phyloP scores from a whole-genome alignment of 805 yeast genomes.

The Candida sphagnicola region DNA sequence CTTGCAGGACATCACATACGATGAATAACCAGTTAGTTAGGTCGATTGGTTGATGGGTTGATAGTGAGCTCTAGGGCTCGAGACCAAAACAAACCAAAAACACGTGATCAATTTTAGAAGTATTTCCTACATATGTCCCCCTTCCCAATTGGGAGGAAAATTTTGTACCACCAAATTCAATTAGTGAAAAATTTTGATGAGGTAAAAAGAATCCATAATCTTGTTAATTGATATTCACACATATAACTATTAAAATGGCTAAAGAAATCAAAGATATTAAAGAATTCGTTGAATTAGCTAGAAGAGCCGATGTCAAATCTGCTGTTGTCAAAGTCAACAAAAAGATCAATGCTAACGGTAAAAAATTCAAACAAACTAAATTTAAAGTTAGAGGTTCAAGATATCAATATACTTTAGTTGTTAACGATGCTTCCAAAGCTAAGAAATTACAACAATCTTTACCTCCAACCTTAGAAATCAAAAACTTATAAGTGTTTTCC shows the following conservation, averaged over 20 bases:
- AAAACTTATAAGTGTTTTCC: constrained; percentile 35
- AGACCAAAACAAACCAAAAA: not conserved
- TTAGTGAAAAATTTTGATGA: not conserved
- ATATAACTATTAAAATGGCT: constrained; percentile 8
- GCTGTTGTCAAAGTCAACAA: constrained; percentile 94
- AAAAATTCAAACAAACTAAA: constrained; percentile 89
- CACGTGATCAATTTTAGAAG: not conserved
- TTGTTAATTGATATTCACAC: not conserved
- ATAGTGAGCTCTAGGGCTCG: not conserved
- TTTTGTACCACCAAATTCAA: not conserved
- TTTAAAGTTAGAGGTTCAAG: constrained; percentile 98
- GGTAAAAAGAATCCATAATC: not conserved
- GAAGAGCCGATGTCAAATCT: constrained; percentile 90
- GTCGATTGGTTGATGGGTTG: too few species aligned
- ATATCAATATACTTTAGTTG: constrained; percentile 91
- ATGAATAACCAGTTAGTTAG: too few species aligned
- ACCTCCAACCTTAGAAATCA: constrained; percentile 87
- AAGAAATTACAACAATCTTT: constrained; percentile 95
- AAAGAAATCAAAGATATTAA: constrained; percentile 92
- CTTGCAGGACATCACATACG: too few species aligned
- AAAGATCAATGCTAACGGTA: constrained; percentile 76
- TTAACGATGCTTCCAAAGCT: constrained; percentile 95
- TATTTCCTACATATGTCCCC: not conserved
- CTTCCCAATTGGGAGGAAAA: constrained; percentile 1
- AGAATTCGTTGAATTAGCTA: constrained; percentile 93